phyloP scores from a whole-genome alignment of 2,329 filamentous ascomycete genomes.

The Incumbomyces delicatus region DNA sequence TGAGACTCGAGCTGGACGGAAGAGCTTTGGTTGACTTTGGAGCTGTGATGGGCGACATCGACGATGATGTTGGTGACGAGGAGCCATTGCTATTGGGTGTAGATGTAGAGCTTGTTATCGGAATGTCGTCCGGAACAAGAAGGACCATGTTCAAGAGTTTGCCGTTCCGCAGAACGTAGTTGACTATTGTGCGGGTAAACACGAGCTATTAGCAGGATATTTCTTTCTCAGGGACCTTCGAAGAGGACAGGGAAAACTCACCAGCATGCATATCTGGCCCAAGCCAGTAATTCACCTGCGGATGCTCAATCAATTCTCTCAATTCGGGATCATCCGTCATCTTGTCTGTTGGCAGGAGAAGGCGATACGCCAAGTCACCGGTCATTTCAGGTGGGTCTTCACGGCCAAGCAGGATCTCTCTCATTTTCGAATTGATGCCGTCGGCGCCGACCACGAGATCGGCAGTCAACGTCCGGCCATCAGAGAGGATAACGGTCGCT shows the following conservation, averaged over 20 bases:
- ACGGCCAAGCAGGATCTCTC: slow-evolving; percentile 35
- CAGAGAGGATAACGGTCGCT: slow-evolving; percentile 27
- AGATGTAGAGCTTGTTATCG: slow-evolving; percentile 15
- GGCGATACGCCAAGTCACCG: slow-evolving; percentile 48
- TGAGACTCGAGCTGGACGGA: not conserved
- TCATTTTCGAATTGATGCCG: slow-evolving; percentile 36
- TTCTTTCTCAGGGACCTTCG: not conserved
- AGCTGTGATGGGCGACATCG: too few species aligned
- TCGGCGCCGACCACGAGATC: slow-evolving; percentile 42
- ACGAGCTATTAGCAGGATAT: too few species aligned
- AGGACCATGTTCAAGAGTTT: slow-evolving; percentile 40
- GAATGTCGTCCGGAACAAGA: slow-evolving; percentile 38
- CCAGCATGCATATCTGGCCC: slow-evolving; percentile 42
- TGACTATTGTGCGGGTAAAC: slow-evolving; percentile 24
- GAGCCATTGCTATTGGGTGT: too few species aligned
- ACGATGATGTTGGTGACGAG: too few species aligned
- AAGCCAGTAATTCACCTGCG: slow-evolving; percentile 46
- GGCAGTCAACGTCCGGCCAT: slow-evolving; percentile 22
- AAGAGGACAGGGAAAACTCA: not conserved
- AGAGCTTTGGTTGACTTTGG: too few species aligned
- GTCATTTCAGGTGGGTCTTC: slow-evolving; percentile 40
- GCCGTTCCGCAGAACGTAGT: slow-evolving; percentile 37
- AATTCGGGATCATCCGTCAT: slow-evolving; percentile 41
- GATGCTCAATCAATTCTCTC: slow-evolving; percentile 33
- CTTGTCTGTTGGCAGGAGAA: slow-evolving; percentile 40